Conservation (phyloP, 78 protist genomes). For the Dictyostelium capitatum region DNA sequence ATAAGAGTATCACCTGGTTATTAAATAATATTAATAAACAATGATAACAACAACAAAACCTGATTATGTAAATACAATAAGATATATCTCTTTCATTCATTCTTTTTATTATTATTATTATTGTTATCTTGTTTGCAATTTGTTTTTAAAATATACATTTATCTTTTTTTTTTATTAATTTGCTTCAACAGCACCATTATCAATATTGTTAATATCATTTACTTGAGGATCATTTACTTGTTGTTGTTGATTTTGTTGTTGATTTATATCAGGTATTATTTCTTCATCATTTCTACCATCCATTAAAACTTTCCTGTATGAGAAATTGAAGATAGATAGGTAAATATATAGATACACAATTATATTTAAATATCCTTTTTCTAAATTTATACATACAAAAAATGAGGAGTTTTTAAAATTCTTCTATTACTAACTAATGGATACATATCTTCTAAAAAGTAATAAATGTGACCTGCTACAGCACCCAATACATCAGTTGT, state of each 20-base stretch:
- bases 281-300: no score
- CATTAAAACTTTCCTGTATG: background rate
- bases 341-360: background rate
- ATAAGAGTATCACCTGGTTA: conserved; percentile 23
- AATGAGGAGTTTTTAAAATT: conserved; percentile 64
- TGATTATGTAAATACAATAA: no score
- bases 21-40: background rate
- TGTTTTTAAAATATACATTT: background rate
- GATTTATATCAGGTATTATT: background rate
- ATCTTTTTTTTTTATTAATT: background rate
- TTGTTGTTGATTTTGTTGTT: conserved; percentile 39
- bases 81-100: no score
- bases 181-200: background rate
- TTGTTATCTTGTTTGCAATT: no score
- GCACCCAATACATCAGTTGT: conserved; percentile 79
- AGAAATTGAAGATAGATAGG: no score
- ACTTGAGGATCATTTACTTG: background rate
- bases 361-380: background rate
- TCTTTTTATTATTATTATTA: background rate
- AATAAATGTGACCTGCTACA: conserved; percentile 75
- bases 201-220: background rate
- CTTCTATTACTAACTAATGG: conserved; percentile 62
- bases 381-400: conserved; percentile 8
- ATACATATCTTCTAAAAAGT: conserved; percentile 75
- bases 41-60: background rate